Evolutionary conservation across 2,329 filamentous ascomycete species (phyloP), one percentile per base, ranked within the genome.

Genomic region (Trichoderma sp.): DNA sequence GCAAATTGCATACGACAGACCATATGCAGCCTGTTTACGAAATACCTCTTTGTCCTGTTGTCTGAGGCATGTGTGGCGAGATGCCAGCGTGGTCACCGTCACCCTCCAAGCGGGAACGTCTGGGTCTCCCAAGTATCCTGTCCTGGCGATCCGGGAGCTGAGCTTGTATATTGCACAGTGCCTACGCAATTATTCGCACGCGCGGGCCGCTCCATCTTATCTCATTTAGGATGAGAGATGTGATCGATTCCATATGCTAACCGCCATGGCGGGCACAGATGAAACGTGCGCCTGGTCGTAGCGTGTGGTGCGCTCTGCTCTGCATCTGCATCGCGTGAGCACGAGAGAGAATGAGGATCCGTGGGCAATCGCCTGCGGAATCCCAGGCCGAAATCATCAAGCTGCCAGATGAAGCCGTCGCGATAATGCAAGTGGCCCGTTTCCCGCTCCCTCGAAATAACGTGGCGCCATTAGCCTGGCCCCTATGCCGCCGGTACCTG

Each of bases 161-260:
- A 38, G 69, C 41, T 60, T 75, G 75, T 76, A 76, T 41, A 71
- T 67, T 18, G 75, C 75, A 76, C 75, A 74, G 75, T 76, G 69
- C 31, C 50, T 29, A 63, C 27, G 63, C 45, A 64, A 21, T 65
- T 68, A 74, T 9, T 29, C 75, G 63, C 75, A 76, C 75, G 63
- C 71, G 75, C 75, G 63, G 75, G 63, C 75, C 75, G 71, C 63
- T 68, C 63, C 63, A 74, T 71, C 41, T 71, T 74, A 67, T 71
- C 66, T 67, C 69, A 73, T 73, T 64, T 65, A 65, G 60, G 41
- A 64, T 66, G 56, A 64, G 73, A 75, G 73, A 75, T 69, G 65
- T 75, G 73, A 75, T 75, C 73, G 73, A 75, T 75, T 75, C 53
- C 50, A 41, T 67, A 21, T 60, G 63, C 71, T 64, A 67, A 67